These are phyloP conservation scores for Monascus ruber DNA, from an alignment of 2,329 filamentous ascomycete genomes.

Conservation along the genomic window DNA sequence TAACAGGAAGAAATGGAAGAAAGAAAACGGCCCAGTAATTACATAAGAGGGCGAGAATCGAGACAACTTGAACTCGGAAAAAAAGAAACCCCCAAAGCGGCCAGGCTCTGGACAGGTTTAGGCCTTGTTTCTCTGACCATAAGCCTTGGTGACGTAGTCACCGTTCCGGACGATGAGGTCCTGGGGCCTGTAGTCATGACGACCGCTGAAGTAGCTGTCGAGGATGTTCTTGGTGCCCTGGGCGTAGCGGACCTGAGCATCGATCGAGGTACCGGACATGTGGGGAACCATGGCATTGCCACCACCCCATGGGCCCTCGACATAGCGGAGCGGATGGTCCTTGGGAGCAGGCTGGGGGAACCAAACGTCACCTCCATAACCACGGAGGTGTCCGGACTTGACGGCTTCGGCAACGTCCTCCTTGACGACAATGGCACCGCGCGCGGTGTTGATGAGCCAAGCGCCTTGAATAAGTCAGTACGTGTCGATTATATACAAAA, in stretches of 20 bases:
- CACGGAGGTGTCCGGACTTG: conserved; percentile 63
- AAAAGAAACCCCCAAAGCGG: neutral
- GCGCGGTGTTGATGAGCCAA: conserved; percentile 97
- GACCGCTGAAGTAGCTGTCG: conserved; percentile 78
- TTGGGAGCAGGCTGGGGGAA: conserved; percentile 93
- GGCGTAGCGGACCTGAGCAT: conserved; percentile 89
- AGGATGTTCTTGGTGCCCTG: conserved; percentile 81
- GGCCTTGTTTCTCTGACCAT: conserved; percentile 54
- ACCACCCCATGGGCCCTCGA: conserved; percentile 88
- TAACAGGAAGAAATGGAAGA: too few species aligned
- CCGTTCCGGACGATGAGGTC: conserved; percentile 85
- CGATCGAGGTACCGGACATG: conserved; percentile 98
- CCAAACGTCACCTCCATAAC: conserved; percentile 52
- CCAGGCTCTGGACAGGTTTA: neutral
- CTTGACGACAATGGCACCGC: conserved; percentile 98
- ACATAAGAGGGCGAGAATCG: neutral
- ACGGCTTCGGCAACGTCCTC: conserved; percentile 94
- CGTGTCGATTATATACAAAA: conserved; percentile 1
- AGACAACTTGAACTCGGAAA: neutral
- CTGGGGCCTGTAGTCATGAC: conserved; percentile 75
- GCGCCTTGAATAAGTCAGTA: conserved; percentile 46
- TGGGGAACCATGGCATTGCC: conserved; percentile 98
- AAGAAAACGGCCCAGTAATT: too few species aligned
- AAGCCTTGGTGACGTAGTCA: conserved; percentile 90
- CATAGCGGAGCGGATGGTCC: conserved; percentile 85